Conservation (phyloP, 768 basidiomycete species). For the Glaciozyma antarctica region DNA sequence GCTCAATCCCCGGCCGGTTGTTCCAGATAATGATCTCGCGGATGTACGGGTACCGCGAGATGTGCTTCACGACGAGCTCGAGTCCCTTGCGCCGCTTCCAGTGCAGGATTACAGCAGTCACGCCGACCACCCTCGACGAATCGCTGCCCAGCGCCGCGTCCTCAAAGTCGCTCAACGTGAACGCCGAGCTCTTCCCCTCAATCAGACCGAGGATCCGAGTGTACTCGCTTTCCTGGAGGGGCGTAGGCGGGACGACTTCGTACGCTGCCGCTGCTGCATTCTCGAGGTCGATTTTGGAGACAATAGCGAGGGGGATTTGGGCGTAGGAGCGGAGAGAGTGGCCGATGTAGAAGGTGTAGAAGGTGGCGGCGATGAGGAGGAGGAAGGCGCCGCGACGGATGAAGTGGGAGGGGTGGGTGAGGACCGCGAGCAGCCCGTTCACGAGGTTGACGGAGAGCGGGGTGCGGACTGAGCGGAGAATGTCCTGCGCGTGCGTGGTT, state of each 20-base stretch:
- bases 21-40: slow-evolving; percentile 34
- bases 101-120: slow-evolving; percentile 25
- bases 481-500: neutral
- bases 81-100: slow-evolving; percentile 13
- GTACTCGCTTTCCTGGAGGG: neutral
- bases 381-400: slow-evolving; percentile 3
- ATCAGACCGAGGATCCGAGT: neutral
- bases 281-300: neutral
- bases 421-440: neutral
- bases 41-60: slow-evolving; percentile 28
- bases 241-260: slow-evolving; percentile 1
- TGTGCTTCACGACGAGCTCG: slow-evolving; percentile 21
- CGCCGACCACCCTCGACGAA: slow-evolving; percentile 8
- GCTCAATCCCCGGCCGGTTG: slow-evolving; percentile 16
- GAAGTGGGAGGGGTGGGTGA: neutral
- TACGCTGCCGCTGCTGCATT: slow-evolving; percentile 9
- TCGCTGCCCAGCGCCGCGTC: slow-evolving; percentile 1
- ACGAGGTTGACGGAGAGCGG: neutral
- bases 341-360: neutral
- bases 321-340: neutral
- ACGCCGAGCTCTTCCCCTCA: slow-evolving; percentile 5
- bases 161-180: slow-evolving; percentile 2
- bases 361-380: neutral
- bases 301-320: neutral
- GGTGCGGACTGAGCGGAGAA: neutral